Evolutionary conservation across 345 rosid genomes (phyloP).

Genomic region (Barbarea vulgaris): DNA sequence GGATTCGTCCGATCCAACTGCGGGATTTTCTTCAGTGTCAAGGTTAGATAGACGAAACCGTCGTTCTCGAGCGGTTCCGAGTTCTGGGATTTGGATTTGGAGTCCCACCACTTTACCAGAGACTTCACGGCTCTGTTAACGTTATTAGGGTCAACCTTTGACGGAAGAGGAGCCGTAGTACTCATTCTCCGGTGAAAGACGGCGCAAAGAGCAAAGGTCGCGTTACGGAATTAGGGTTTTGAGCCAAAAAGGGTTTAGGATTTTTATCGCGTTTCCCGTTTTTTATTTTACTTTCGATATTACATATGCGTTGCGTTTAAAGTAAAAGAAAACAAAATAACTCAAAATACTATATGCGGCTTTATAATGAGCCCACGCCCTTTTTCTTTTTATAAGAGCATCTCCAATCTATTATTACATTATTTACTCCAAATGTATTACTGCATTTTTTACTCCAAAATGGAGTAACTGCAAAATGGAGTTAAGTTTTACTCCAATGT

Average conservation of each 20-base stretch:
- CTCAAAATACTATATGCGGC: too few species aligned
- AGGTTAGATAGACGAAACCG: slow-evolving; percentile 58
- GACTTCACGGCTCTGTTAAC: slow-evolving; percentile 60
- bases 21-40: slow-evolving; percentile 65
- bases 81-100: slow-evolving; percentile 47
- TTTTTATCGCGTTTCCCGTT: background rate
- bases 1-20: slow-evolving; percentile 56
- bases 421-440: too few species aligned
- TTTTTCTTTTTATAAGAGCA: background rate
- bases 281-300: background rate
- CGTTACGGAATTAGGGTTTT: slow-evolving; percentile 25
- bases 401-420: too few species aligned
- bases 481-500: too few species aligned
- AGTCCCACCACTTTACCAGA: slow-evolving; percentile 60
- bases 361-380: background rate
- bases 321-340: too few species aligned
- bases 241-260: background rate
- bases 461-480: too few species aligned
- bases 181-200: slow-evolving; percentile 34
- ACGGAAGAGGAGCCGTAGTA: slow-evolving; percentile 8
- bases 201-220: background rate
- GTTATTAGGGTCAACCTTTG: slow-evolving; percentile 35
- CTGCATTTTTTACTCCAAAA: too few species aligned
- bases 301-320: background rate
- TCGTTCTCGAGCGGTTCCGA: slow-evolving; percentile 58